phyloP scores from a whole-genome alignment of 306 rosid species.

The Sicyos baderoa region DNA sequence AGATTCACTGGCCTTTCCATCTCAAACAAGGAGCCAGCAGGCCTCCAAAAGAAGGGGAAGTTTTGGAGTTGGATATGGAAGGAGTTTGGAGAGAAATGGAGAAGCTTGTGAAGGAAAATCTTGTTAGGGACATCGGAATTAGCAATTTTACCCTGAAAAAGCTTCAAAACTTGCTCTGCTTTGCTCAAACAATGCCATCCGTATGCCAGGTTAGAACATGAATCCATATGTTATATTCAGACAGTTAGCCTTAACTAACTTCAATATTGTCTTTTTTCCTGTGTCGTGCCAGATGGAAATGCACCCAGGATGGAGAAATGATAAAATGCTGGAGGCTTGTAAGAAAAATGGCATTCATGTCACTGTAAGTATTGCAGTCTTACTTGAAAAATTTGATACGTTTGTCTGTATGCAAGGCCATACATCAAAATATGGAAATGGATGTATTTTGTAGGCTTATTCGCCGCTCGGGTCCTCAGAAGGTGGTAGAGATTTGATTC shows the following conservation, averaged over 20 bases:
- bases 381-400: not conserved
- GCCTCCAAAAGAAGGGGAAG: constrained; percentile 13
- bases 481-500: constrained; percentile 3
- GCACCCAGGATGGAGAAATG: constrained; percentile 43
- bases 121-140: constrained; percentile 42
- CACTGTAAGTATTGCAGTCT: constrained; percentile 29
- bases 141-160: constrained; percentile 41
- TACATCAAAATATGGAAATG: not conserved
- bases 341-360: constrained; percentile 43
- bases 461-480: constrained; percentile 2
- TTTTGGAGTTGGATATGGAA: not conserved
- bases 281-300: constrained; percentile 49
- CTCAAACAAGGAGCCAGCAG: constrained; percentile 11
- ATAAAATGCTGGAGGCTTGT: constrained; percentile 41
- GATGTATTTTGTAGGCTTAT: not conserved
- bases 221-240: not conserved
- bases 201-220: not conserved
- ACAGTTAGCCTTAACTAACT: not conserved
- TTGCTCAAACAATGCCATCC: constrained; percentile 34
- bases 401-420: not conserved
- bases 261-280: not conserved
- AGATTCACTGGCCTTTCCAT: constrained; percentile 11
- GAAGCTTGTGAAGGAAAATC: constrained; percentile 5
- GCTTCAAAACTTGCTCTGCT: constrained; percentile 30
- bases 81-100: constrained; percentile 13